Base-by-base conservation (phyloP, 2,329 filamentous ascomycete species). In the Cladosporium sp. region DNA sequence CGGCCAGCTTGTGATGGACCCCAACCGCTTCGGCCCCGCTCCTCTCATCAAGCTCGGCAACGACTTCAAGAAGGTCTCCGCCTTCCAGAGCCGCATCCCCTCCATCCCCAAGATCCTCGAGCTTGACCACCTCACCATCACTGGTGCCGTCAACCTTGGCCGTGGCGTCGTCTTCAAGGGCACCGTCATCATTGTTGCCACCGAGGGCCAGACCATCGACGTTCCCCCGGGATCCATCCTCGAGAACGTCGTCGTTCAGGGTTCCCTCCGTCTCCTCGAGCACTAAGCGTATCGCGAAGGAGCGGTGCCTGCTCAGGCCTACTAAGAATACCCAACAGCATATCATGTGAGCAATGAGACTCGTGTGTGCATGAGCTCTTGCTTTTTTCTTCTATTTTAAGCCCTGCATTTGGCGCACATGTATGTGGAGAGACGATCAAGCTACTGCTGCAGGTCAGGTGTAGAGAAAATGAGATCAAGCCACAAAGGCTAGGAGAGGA, bases 61-160 rank as follows among this genome's bases (percentile, higher is more conserved):
- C 72, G 94, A 99, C 84, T 99, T 99, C 87, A 99, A 99, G 89
- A 99, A 99, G 87, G 94, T 99, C 39, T 97, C 93, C 1, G 94
- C 92, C 81, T 95, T 95, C 84, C 88, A 92, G 80, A 88, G 90
- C 78, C 88, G 88, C 73, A 92, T 95, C 67, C 83, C 88, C 11
- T 91, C 88, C 64, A 95, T 95, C 70, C 90, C 90, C 72, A 92
- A 90, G 84, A 92, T 95, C 69, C 86, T 94, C 66, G 90, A 95
- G 81, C 85, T 94, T 51, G 90, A 95, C 73, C 94, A 99, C 75
- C 85, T 99, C 61, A 99, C 94, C 73, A 96, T 99, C 70, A 99
- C 94, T 37, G 94, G 94, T 73, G 91, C 92, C 45, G 94, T 99
- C 76, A 97, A 97, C 81, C 85, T 99, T 59, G 93, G 93, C 66